Evolutionary conservation across 2,329 filamentous ascomycete species (phyloP).

Genomic region (Sarocladium kiliense): DNA sequence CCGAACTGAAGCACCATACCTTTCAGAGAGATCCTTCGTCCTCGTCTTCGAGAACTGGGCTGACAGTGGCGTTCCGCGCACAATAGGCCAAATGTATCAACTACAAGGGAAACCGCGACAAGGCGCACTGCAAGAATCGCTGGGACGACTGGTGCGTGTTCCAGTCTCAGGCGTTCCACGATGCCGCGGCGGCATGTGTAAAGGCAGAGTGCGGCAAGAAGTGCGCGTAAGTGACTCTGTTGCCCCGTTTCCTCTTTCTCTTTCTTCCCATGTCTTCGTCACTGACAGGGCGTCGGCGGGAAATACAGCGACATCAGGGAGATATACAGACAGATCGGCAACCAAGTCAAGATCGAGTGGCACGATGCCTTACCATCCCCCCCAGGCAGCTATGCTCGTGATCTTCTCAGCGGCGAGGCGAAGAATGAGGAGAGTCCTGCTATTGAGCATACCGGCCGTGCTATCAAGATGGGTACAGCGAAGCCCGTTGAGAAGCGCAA

Average conservation of each 20-base stretch:
- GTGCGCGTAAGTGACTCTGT: neutral
- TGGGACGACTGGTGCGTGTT: slow-evolving; percentile 5
- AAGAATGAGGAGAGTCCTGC: too few species aligned
- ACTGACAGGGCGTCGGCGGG: neutral
- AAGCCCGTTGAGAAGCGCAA: too few species aligned
- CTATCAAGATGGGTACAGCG: too few species aligned
- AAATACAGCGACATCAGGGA: neutral
- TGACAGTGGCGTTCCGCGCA: neutral
- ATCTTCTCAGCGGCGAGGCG: too few species aligned
- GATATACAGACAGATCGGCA: neutral
- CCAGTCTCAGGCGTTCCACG: neutral
- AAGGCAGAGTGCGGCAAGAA: neutral
- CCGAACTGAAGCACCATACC: too few species aligned
- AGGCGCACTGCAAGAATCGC: neutral
- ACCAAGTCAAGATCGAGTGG: neutral
- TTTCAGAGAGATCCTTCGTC: too few species aligned
- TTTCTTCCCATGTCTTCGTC: neutral
- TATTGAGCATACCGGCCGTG: too few species aligned
- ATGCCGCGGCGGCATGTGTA: slow-evolving; percentile 9
- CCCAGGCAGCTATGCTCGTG: too few species aligned
- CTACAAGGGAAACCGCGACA: neutral
- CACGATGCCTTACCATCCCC: too few species aligned
- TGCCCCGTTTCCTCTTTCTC: neutral
- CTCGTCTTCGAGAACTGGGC: too few species aligned
- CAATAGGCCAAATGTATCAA: neutral